Base-by-base conservation (phyloP, 1,139 yeast genomes). In the Hemisphaericaspora xylofermentans region DNA sequence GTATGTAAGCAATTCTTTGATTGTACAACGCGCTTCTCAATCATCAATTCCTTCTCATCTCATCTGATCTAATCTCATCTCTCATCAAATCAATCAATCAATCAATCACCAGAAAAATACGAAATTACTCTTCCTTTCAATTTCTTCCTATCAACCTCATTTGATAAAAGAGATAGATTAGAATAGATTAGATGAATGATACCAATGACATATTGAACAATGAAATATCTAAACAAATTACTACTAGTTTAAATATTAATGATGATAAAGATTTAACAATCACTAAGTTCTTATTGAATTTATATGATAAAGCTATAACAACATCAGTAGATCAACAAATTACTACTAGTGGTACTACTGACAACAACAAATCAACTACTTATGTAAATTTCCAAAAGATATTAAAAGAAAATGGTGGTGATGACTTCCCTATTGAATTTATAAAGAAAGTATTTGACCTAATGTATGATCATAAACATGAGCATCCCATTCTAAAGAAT, bases 391-490 rank as follows among this genome's bases (percentile, higher is more conserved):
- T 83, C 51, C 56, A 60, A 30, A 48, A 58, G n/a, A 63, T 67
- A 15, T 60, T 84, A 39, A 58, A 62, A 13, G 78, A 71, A 8
- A 75, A 82, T 56, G 93, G 88, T 0, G 88, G 86, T 15, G 84
- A 78, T n/a, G 72, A 65, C 9, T 78, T 85, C 44, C 74, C 82
- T 0, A 60, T 54, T 4, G 63, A 53, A 45, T 72, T 80, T 46
- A 57, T 80, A 2, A 58, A 58, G 12, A 66, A 67, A 29, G 57
- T 63, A 8, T 63, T 65, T 44, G 62, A 65, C 6, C 41, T 63
- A 6, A 32, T 53, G 12, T 42, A 41, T 7, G 60, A 58, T 39
- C 64, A 68, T 24, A 28, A 16, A 40, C 28, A 26, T 43, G 18
- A 45, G 43, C 30, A n/a, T n/a, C n/a, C n/a, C n/a, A n/a, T n/a